Percentiles rank a stretch among this genome's conserved stretches.
Conservation (phyloP, 352 stramenopile species). For the Phytophthora colocasiae region DNA sequence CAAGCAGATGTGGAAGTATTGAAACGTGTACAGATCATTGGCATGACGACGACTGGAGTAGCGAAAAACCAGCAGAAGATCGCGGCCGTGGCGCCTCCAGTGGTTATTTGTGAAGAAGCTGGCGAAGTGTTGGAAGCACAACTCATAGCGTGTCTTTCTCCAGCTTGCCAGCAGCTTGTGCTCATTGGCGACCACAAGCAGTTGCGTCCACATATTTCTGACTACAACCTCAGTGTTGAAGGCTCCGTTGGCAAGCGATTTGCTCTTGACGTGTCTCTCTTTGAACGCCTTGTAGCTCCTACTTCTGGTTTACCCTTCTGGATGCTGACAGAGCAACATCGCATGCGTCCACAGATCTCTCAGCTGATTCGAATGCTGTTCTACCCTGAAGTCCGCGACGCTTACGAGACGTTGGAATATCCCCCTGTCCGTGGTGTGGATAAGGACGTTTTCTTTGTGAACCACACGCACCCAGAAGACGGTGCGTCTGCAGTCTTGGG, state of each 20-base stretch:
- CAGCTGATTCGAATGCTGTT: constrained; percentile 70
- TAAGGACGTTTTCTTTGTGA: constrained; percentile 78
- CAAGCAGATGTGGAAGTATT: constrained; percentile 42
- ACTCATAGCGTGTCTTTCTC: constrained; percentile 63
- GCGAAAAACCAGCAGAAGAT: constrained; percentile 78
- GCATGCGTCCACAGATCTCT: constrained; percentile 86
- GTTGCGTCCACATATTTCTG: constrained; percentile 77
- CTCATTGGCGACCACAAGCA: constrained; percentile 91
- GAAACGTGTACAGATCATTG: constrained; percentile 62
- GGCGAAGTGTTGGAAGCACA: constrained; percentile 87
- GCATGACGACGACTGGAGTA: constrained; percentile 85
- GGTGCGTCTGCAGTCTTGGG: constrained; percentile 24
- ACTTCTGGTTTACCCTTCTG: constrained; percentile 34
- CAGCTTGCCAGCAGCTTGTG: constrained; percentile 80
- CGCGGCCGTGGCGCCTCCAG: constrained; percentile 51
- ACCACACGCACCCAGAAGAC: constrained; percentile 62
- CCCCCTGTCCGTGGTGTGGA: constrained; percentile 56
- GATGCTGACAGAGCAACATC: constrained; percentile 77
- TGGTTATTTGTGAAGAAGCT: constrained; percentile 91
- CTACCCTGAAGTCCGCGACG: constrained; percentile 74
- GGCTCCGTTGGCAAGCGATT: constrained; percentile 54
- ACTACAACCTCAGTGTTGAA: constrained; percentile 74
- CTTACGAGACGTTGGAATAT: constrained; percentile 57
- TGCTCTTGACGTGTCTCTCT: constrained; percentile 84
- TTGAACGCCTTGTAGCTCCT: constrained; percentile 72